Conservation (phyloP, 2,329 filamentous ascomycete species). For the Pseudogymnoascus sp. region DNA sequence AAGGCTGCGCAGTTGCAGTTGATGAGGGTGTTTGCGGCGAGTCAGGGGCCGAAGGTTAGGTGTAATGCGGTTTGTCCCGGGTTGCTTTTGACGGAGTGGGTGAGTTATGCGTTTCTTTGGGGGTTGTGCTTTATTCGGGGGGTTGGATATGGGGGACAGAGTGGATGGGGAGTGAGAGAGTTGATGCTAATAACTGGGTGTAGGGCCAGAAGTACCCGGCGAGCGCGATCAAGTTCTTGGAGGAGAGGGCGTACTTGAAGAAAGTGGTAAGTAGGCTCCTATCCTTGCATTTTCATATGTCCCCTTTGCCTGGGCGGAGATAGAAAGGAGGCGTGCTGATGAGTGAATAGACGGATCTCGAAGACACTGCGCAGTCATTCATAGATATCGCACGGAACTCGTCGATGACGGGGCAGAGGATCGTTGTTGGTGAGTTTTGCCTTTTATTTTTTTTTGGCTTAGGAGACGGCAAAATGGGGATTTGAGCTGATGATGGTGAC, state of each 20-base stretch:
- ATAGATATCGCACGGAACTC: conserved; percentile 45
- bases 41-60: conserved; percentile 54
- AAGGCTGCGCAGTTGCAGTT: conserved; percentile 51
- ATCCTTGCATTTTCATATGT: no score
- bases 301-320: neutral
- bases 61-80: conserved; percentile 60
- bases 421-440: conserved; percentile 24
- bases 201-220: conserved; percentile 46
- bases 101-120: no score
- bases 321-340: conserved; percentile 3
- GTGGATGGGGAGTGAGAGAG: neutral
- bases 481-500: neutral
- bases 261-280: conserved; percentile 37
- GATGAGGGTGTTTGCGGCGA: conserved; percentile 56
- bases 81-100: conserved; percentile 59
- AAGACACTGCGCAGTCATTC: conserved; percentile 49
- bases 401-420: conserved; percentile 29
- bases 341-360: conserved; percentile 36
- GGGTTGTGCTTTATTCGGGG: no score
- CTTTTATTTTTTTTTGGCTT: no score
- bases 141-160: no score
- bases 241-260: conserved; percentile 47
- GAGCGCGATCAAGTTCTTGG: conserved; percentile 42
- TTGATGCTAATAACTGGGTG: neutral
- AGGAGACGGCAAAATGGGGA: neutral